A percentile compares a stretch with the other conserved stretches of the same genome.
Evolutionary conservation across 2,329 filamentous ascomycete species (phyloP).

Genomic region (Neurospora sp.): DNA sequence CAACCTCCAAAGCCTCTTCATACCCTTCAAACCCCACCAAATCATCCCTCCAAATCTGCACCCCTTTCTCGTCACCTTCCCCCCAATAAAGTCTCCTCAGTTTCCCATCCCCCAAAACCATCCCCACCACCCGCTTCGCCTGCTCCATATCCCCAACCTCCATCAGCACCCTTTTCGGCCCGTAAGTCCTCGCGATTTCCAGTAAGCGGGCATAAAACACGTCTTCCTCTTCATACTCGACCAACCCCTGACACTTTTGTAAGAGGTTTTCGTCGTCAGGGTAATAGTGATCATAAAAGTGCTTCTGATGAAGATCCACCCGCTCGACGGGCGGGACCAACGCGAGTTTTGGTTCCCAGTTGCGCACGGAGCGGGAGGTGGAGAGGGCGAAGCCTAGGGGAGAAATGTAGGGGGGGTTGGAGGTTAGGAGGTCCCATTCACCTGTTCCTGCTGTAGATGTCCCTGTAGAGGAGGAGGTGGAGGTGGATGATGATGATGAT

Average conservation of each 20-base stretch:
- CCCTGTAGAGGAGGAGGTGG: neutral
- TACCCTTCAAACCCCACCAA: neutral
- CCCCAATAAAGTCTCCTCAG: slow-evolving; percentile 5
- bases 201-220: slow-evolving; percentile 62
- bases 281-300: slow-evolving; percentile 10
- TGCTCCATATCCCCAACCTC: slow-evolving; percentile 66
- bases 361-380: slow-evolving; percentile 65
- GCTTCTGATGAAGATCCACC: neutral
- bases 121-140: slow-evolving; percentile 50
- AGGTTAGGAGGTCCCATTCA: slow-evolving; percentile 59
- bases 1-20: neutral
- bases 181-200: slow-evolving; percentile 36
- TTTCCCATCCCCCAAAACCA: slow-evolving; percentile 24
- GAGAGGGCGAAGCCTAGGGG: slow-evolving; percentile 47
- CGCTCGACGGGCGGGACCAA: slow-evolving; percentile 46
- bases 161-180: slow-evolving; percentile 50
- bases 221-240: slow-evolving; percentile 16
- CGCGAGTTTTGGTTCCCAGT: slow-evolving; percentile 71
- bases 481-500: neutral
- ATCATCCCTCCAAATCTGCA: slow-evolving; percentile 64
- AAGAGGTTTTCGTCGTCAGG: neutral
- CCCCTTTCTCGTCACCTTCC: slow-evolving; percentile 18
- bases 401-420: slow-evolving; percentile 90
- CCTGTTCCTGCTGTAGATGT: too few relatives aligned
- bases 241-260: too few relatives aligned